These are phyloP conservation scores for Endotrypanum monterogeii DNA, from an alignment of 208 protist species.

Conservation along the genomic window DNA sequence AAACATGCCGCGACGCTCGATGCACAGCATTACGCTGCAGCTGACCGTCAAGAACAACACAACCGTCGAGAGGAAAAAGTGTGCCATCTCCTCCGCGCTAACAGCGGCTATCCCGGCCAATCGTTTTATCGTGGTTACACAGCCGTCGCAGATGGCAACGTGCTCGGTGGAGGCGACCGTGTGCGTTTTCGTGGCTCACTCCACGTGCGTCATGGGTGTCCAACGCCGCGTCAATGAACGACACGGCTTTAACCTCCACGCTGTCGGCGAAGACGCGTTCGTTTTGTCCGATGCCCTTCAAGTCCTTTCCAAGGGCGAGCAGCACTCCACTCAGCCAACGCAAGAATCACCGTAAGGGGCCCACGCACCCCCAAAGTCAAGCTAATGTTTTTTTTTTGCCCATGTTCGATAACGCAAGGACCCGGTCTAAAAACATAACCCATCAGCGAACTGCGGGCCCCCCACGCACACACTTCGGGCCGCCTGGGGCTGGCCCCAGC, in stretches of 20 bases:
- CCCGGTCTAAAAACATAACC: too few relatives aligned
- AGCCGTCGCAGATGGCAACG: constrained; percentile 29
- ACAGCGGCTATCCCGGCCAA: constrained; percentile 66
- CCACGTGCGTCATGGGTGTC: constrained; percentile 80
- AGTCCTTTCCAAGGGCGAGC: neutral
- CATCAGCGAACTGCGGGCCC: too few relatives aligned
- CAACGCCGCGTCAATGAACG: constrained; percentile 54
- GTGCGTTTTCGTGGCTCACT: constrained; percentile 59
- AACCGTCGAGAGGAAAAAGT: constrained; percentile 68
- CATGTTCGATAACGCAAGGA: too few relatives aligned
- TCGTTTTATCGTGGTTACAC: constrained; percentile 72
- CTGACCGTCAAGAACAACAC: constrained; percentile 89
- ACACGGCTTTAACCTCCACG: constrained; percentile 71
- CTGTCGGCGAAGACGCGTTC: constrained; percentile 53
- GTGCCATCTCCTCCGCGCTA: constrained; percentile 43
- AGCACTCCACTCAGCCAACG: neutral
- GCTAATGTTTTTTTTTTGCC: too few relatives aligned
- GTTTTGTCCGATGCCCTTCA: constrained; percentile 51
- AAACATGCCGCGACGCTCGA: constrained; percentile 19
- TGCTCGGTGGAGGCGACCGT: constrained; percentile 40
- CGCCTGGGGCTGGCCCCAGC: neutral
- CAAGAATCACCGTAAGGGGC: neutral
- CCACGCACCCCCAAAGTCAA: neutral
- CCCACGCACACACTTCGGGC: neutral
- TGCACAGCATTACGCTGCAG: constrained; percentile 56